Conservation (phyloP, 139 green algal genomes). For the Diplosphaera chodatii region DNA sequence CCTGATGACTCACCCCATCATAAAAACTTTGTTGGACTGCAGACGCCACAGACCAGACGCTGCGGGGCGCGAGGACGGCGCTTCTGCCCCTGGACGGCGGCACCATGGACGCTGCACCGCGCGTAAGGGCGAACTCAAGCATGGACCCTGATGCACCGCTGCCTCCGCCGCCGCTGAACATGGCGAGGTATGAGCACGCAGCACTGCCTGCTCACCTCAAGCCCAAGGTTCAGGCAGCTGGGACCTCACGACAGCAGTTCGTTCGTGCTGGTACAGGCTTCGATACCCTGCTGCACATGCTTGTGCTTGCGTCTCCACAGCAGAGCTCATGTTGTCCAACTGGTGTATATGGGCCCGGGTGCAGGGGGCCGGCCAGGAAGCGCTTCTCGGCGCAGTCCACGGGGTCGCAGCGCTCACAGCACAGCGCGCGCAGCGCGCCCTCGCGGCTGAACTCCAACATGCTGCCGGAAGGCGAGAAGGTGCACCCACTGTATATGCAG, state of each 20-base stretch:
- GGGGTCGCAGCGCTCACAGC: not conserved
- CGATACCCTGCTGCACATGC: too few relatives aligned
- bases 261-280: too few relatives aligned
- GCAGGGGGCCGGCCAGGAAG: not conserved
- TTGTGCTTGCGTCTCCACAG: too few relatives aligned
- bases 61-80: not conserved
- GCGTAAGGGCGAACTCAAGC: not conserved
- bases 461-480: too few relatives aligned
- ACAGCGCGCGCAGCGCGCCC: not conserved
- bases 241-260: too few relatives aligned
- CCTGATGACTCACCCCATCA: too few relatives aligned
- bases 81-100: not conserved
- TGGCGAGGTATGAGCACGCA: not conserved
- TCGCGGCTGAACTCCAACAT: not conserved
- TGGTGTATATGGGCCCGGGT: not conserved
- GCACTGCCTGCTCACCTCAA: too few relatives aligned
- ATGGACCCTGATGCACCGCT: not conserved
- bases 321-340: too few relatives aligned
- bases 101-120: too few relatives aligned
- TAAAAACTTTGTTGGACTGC: too few relatives aligned
- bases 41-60: not conserved
- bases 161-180: not conserved
- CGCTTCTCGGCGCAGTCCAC: not conserved
- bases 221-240: too few relatives aligned
- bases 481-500: too few relatives aligned